Evolutionary conservation across 345 rosid species (phyloP).

Genomic region (Rhizophora mangle): DNA sequence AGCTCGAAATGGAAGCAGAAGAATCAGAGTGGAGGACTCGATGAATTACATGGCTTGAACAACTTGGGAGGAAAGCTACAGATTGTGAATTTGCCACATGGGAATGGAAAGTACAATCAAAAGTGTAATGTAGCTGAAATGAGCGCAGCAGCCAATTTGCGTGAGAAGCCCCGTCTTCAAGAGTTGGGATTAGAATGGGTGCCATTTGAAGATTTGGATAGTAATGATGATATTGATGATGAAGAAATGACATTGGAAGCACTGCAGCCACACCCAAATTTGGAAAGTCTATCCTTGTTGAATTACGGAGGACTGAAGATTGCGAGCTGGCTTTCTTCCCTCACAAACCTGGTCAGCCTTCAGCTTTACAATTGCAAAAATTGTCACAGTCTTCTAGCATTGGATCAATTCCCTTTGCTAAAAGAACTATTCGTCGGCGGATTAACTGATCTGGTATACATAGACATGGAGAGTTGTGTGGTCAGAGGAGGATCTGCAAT

Average conservation of each 20-base stretch:
- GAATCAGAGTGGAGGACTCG: conserved; percentile 2
- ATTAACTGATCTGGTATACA: no score
- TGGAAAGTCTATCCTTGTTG: conserved; percentile 2
- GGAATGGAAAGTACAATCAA: background rate
- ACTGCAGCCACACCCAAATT: conserved; percentile 16
- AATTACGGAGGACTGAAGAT: conserved; percentile 11
- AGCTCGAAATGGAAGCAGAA: no score
- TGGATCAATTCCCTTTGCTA: conserved; percentile 15
- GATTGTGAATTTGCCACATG: background rate
- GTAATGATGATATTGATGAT: background rate
- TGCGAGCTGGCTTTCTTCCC: conserved; percentile 12
- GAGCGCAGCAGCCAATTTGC: conserved; percentile 10
- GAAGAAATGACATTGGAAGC: conserved; percentile 6
- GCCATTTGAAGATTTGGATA: background rate
- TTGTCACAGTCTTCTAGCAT: conserved; percentile 2
- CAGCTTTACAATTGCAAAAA: background rate
- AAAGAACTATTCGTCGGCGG: background rate
- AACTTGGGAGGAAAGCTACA: conserved; percentile 9
- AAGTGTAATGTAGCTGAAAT: background rate
- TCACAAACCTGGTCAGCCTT: conserved; percentile 5
- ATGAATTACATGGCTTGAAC: conserved; percentile 21
- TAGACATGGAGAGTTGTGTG: no score
- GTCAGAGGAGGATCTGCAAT: no score
- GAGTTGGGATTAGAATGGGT: conserved; percentile 12
- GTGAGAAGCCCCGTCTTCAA: conserved; percentile 8